phyloP scores from a whole-genome alignment of 1,284 basidiomycete species.

The Ceratobasidium sp. region DNA sequence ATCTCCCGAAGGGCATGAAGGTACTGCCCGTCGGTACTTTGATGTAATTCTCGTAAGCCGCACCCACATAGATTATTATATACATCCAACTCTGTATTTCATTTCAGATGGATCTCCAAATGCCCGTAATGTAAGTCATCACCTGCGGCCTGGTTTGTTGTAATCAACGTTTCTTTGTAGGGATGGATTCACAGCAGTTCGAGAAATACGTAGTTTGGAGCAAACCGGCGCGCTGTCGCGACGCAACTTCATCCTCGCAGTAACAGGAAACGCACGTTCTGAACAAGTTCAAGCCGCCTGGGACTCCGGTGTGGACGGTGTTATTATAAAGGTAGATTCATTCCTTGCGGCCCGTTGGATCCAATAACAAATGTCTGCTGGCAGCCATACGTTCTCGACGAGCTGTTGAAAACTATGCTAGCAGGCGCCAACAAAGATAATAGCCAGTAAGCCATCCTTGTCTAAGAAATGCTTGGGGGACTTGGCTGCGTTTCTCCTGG shows the following conservation, averaged over 20 bases:
- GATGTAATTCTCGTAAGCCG: slow-evolving; percentile 44
- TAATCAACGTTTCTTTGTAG: neutral
- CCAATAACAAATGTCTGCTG: neutral
- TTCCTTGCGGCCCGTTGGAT: neutral
- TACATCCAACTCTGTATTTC: neutral
- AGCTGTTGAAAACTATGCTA: neutral
- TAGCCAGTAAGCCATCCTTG: too few species aligned
- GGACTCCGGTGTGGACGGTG: neutral
- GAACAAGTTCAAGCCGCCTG: neutral
- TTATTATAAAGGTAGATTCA: neutral
- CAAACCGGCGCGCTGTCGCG: slow-evolving; percentile 39
- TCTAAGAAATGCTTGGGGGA: too few species aligned
- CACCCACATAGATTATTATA: neutral
- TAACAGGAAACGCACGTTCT: slow-evolving; percentile 44
- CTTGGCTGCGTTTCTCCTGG: too few species aligned
- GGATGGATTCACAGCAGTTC: slow-evolving; percentile 44
- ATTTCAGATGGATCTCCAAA: slow-evolving; percentile 46
- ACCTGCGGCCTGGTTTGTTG: neutral
- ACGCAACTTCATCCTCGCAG: slow-evolving; percentile 43
- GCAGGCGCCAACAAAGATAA: too few species aligned
- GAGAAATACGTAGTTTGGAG: slow-evolving; percentile 45
- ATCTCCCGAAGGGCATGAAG: slow-evolving; percentile 9
- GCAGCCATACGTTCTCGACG: neutral
- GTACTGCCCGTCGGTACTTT: slow-evolving; percentile 35
- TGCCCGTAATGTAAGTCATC: slow-evolving; percentile 43